Evolutionary conservation across 1,284 basidiomycete genomes (phyloP).

Genomic region (Heterobasidion irregulare): DNA sequence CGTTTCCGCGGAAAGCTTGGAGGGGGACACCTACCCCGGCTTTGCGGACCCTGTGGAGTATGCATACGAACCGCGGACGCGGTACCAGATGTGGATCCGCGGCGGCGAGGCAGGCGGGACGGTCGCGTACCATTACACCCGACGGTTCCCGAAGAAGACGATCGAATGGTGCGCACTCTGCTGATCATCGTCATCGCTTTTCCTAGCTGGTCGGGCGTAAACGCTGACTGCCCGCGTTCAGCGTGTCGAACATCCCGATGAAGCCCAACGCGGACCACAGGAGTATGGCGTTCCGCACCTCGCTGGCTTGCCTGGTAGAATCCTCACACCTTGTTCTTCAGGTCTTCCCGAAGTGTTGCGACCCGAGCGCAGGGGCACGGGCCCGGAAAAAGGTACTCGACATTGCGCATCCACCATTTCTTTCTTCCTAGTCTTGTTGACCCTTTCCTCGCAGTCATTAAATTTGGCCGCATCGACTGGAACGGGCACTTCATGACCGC

Average conservation of each 20-base stretch:
- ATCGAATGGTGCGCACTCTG: conserved; percentile 41
- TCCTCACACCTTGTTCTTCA: not conserved
- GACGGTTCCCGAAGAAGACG: conserved; percentile 24
- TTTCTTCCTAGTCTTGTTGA: no score
- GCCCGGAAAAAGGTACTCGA: no score
- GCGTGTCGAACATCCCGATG: conserved; percentile 35
- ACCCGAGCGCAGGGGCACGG: no score
- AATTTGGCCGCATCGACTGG: not conserved
- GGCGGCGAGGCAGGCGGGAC: conserved; percentile 16
- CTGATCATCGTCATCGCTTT: not conserved
- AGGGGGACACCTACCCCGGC: conserved; percentile 27
- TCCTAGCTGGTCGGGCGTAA: conserved; percentile 27
- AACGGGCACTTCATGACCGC: conserved; percentile 16
- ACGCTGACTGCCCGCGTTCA: no score
- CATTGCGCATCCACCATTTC: no score
- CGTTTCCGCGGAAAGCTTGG: conserved; percentile 25
- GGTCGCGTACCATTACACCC: conserved; percentile 43
- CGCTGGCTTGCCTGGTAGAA: not conserved
- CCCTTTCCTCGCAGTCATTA: not conserved
- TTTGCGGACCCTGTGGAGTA: conserved; percentile 38
- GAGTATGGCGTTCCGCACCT: conserved; percentile 21
- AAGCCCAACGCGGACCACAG: conserved; percentile 34
- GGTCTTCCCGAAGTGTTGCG: conserved; percentile 3
- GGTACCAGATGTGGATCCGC: conserved; percentile 51
- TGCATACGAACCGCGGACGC: conserved; percentile 35